Base-by-base conservation (phyloP, 139 green algal species). In the Chlorella sp. region DNA sequence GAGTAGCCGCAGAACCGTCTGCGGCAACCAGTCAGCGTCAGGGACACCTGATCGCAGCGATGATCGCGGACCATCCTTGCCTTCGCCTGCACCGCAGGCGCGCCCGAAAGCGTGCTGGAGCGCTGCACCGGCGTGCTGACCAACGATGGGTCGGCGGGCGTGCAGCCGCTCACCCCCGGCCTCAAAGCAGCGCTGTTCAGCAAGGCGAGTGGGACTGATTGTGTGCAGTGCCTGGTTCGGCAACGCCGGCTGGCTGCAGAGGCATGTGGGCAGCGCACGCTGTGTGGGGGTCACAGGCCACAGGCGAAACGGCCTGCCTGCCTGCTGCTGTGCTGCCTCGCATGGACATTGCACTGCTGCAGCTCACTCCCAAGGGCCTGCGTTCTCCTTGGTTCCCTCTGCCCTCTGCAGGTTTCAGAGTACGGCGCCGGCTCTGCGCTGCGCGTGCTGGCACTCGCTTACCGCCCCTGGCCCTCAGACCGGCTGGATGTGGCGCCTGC, bases 371-470 rank as follows among this genome's bases (percentile, higher is more conserved):
- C n/a, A n/a, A n/a, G n/a, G n/a, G n/a, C n/a, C n/a, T n/a, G n/a
- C n/a, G n/a, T n/a, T n/a, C n/a, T n/a, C n/a, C n/a, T n/a, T n/a
- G n/a, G n/a, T 76, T 38, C 43, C 17, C 38, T 1, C 44, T 54
- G 34, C 4, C 78, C 36, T n/a, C n/a, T 9, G 11, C 62, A 87
- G 76, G 75, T 95, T n/a, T 62, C 58, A 0, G 70, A 90, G 30
- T 96, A 93, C 81, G 95, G 93, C 58, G 73, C 81, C 41, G 30
- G 82, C 43, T 40, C 89, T 2, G 90, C 91, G 62, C 90, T 92
- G 91, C 94, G 89, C 78, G 98, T 90, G 86, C 92, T 99, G 9
- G 96, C 94, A 6, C 89, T 99, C n/a, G 96, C 95, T 11, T 93
- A 91, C 85, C 94, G 93, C 38, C 82, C 76, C 13, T 80, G 87